Evolutionary conservation across 306 rosid genomes (phyloP).

Genomic region (Lablab purpureus): DNA sequence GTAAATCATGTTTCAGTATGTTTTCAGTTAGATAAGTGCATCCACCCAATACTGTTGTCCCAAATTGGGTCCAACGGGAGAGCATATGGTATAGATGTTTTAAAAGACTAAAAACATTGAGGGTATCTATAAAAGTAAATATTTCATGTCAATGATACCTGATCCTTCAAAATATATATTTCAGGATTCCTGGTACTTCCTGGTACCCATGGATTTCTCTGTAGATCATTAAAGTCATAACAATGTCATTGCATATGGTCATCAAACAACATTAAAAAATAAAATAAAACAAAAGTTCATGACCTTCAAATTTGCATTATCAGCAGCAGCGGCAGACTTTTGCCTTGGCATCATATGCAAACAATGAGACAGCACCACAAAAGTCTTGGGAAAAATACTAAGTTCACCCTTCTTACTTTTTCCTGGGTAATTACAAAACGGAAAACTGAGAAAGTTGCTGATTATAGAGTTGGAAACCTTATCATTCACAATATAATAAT

Average conservation of each 20-base stretch:
- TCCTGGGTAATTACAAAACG: conserved; percentile 66
- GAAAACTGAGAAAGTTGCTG: not conserved
- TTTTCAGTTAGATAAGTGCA: not conserved
- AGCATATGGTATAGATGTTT: not conserved
- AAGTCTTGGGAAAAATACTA: conserved; percentile 77
- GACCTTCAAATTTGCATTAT: conserved; percentile 66
- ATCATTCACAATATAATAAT: not conserved
- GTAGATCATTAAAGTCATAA: conserved; percentile 32
- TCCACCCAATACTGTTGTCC: not conserved
- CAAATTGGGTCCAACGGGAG: not conserved
- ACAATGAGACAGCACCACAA: conserved; percentile 76
- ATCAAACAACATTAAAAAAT: conserved; percentile 19
- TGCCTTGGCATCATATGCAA: conserved; percentile 91
- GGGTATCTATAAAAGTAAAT: not conserved
- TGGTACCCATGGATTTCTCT: conserved; percentile 76
- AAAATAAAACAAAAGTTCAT: conserved; percentile 29
- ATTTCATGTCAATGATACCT: conserved; percentile 44
- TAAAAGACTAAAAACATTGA: not conserved
- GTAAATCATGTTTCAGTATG: not conserved
- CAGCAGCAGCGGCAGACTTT: conserved; percentile 66
- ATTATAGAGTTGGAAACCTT: not conserved
- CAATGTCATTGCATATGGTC: conserved; percentile 26
- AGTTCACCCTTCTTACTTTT: conserved; percentile 92
- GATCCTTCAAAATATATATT: conserved; percentile 73
- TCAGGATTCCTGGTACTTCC: conserved; percentile 87